Evolutionary conservation across 257 asterid species (phyloP), one percentile per base, ranked within the genome.

Genomic region (Plectranthus barbatus): DNA sequence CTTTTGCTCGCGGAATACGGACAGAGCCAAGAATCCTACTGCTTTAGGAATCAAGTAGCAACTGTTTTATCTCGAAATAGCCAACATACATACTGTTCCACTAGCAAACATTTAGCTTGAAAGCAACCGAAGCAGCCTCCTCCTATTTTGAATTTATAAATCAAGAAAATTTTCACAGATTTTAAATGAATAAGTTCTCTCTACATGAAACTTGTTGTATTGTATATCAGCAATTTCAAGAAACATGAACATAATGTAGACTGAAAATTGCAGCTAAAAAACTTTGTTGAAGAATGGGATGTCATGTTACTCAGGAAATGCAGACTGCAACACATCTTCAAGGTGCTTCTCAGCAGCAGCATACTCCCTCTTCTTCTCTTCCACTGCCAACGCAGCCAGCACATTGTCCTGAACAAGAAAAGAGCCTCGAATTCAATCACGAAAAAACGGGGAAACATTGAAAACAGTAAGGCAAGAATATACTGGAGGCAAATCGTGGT

Each of bases 401-500:
- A 96, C 96, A 80, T 87, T 93, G 51, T 93, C 97, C 99, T 93
- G 72, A 62, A 39, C 7, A 61, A 68, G 44, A 21, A 6, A 48
- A 31, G 18, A 50, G 42, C 50, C 40, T 6, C 19, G n/a, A 42
- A 41, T 33, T 55, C 49, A 72, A 47, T 42, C 44, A 50, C 9
- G 21, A 42, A 63, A 50, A 20, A 33, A 9, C 3, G 18, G 40
- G 9, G 64, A 53, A 36, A 61, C 18, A 1, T 1, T 4, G 13
- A 68, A 3, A 56, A 20, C 42, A 26, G 44, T 21, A 55, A 37
- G 44, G 29, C 39, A 70, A 20, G 47, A 37, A 29, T 59, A 48
- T 81, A 93, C 99, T 40, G 99, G 97, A 60, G 99, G 99, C 68
- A 90, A 78, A 74, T 93, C 97, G 73, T 93, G 99, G 85, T 90